Base-by-base conservation (phyloP, 176 grass and related monocot species). In the Themeda triandra region DNA sequence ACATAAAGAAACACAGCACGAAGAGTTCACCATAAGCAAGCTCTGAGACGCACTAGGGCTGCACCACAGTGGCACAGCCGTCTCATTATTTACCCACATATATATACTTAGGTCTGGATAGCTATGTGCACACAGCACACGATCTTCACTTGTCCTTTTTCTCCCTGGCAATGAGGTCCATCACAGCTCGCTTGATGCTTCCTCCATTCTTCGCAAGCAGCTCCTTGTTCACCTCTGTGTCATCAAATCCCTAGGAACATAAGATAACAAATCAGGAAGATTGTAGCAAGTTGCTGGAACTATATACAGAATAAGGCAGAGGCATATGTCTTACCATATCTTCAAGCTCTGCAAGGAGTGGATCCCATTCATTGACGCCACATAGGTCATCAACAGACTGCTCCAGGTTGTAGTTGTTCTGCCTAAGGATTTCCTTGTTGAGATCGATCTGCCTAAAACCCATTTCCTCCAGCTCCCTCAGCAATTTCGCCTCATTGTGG, bases 381-480 rank as follows among this genome's bases (percentile, higher is more conserved):
- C 93, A 99, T 6, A 99, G 88, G 81, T 99, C 96, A 82, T 87
- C 89, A 19, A 99, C 89, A 56, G 89, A 94, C 75, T 94, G 86
- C 65, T 96, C 96, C 81, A 99, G 69, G 70, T 99, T 86, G 77
- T 92, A 94, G 17, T 94, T 90, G 13, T 96, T 99, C 78, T 83
- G 83, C 86, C 91, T 90, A 24, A 99, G 93, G 62, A 96, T 89
- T 82, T 96, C 91, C 75, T 99, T 99, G 89, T 99, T 99, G 81
- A 99, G 85, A 62, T 92, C 93, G 66, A 96, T 71, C 83, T 94
- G 91, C 70, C 76, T 99, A 40, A 99, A 99, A n/a, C 96, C 96
- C 96, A 99, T 96, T 39, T 94, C 89, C 88, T 96, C 93, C 13
- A 99, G 84, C 76, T 94, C 93, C 65, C 84, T 87, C 27, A 99